Percentiles rank a stretch among this genome's conserved stretches.
phyloP scores from a whole-genome alignment of 495 filamentous ascomycete genomes.

The Aspergillus bertholletiae region DNA sequence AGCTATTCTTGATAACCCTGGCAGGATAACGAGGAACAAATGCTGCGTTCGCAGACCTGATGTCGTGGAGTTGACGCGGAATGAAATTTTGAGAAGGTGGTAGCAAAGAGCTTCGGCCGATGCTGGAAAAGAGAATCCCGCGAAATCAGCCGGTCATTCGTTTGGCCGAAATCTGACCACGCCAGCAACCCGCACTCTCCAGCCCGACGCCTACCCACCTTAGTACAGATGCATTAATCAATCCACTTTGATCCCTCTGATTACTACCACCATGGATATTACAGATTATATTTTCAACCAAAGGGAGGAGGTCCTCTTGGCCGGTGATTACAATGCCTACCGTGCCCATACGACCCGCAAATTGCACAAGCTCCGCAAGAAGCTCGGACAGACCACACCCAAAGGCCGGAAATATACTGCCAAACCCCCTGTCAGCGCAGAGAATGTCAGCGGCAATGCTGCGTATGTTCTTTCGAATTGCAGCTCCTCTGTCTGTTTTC shows the following conservation, averaged over 20 bases:
- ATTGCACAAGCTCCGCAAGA: constrained; percentile 79
- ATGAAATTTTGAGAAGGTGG: constrained; percentile 14
- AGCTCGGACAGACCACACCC: constrained; percentile 74
- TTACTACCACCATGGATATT: constrained; percentile 69
- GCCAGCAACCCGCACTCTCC: constrained; percentile 17
- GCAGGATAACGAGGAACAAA: neutral
- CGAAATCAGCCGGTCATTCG: constrained; percentile 29
- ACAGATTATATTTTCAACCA: constrained; percentile 75
- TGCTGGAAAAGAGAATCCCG: constrained; percentile 25
- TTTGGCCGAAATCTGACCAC: constrained; percentile 40
- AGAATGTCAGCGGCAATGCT: constrained; percentile 71
- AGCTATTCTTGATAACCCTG: neutral
- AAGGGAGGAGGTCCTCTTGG: constrained; percentile 75
- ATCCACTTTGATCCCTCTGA: neutral
- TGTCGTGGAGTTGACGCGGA: constrained; percentile 11
- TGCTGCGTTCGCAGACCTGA: neutral
- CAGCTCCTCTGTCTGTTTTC: neutral
- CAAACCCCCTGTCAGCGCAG: constrained; percentile 67
- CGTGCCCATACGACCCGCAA: constrained; percentile 74
- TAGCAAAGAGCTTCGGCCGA: constrained; percentile 11
- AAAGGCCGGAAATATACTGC: constrained; percentile 80
- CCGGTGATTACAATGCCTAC: constrained; percentile 87
- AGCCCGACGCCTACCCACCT: constrained; percentile 1
- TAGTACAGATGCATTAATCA: neutral
- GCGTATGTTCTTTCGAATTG: constrained; percentile 53